phyloP scores from a whole-genome alignment of 345 rosid species.

The Microthlaspi erraticum region DNA sequence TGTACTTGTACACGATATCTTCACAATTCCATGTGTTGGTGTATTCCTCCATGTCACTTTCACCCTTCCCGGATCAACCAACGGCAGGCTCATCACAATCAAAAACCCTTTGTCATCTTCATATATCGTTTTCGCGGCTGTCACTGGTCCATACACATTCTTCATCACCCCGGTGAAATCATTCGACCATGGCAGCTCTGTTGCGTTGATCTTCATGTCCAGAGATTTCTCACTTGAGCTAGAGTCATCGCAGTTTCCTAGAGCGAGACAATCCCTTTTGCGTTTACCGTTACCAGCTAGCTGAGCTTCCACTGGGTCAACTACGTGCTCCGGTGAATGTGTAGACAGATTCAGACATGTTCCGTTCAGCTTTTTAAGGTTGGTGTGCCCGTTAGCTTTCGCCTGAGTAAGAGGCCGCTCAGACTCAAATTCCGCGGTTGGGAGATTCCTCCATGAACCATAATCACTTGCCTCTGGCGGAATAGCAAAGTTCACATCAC shows the following conservation, averaged over 20 bases:
- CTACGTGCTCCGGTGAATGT: slow-evolving; percentile 57
- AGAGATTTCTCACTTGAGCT: slow-evolving; percentile 54
- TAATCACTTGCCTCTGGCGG: slow-evolving; percentile 74
- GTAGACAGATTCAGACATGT: slow-evolving; percentile 63
- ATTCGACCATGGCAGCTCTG: slow-evolving; percentile 59
- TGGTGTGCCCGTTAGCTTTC: slow-evolving; percentile 49
- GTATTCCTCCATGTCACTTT: slow-evolving; percentile 92
- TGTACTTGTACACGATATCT: slow-evolving; percentile 80
- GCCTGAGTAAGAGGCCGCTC: slow-evolving; percentile 52
- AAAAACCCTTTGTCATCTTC: slow-evolving; percentile 79
- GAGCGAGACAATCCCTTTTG: slow-evolving; percentile 58
- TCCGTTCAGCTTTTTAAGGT: slow-evolving; percentile 61
- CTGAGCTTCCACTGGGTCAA: slow-evolving; percentile 47
- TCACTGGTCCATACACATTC: slow-evolving; percentile 75
- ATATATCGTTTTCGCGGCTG: slow-evolving; percentile 80
- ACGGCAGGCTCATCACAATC: slow-evolving; percentile 76
- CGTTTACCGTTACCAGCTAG: slow-evolving; percentile 53
- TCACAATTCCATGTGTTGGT: slow-evolving; percentile 71
- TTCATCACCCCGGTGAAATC: slow-evolving; percentile 80
- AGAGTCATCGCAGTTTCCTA: slow-evolving; percentile 55
- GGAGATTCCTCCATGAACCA: slow-evolving; percentile 70
- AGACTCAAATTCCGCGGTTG: slow-evolving; percentile 62
- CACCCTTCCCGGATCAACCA: slow-evolving; percentile 78
- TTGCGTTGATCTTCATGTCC: slow-evolving; percentile 56
- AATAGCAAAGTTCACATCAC: slow-evolving; percentile 60